Percentiles rank a stretch among this genome's conserved stretches.
phyloP scores from a whole-genome alignment of 805 yeast species.

The Kuraishia cidri region DNA sequence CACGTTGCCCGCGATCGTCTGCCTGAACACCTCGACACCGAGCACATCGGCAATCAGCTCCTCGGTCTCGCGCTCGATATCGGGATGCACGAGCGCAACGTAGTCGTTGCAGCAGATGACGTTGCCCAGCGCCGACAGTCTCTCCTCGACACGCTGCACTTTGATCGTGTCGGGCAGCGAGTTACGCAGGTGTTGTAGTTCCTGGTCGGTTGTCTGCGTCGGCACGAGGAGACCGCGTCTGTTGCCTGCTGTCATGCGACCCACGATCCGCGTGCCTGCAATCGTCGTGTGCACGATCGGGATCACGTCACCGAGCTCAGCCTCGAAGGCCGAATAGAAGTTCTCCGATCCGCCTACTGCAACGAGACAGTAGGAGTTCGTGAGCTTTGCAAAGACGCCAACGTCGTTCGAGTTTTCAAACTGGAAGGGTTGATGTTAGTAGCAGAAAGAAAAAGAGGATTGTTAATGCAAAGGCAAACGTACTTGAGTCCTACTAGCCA shows the following conservation, averaged over 20 bases:
- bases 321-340: conserved; percentile 90
- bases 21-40: conserved; percentile 98
- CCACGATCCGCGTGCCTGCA: conserved; percentile 96
- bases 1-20: conserved; percentile 97
- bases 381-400: conserved; percentile 90
- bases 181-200: conserved; percentile 93
- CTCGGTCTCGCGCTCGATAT: conserved; percentile 98
- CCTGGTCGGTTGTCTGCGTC: conserved; percentile 97
- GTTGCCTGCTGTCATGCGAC: conserved; percentile 98
- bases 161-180: conserved; percentile 91
- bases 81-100: conserved; percentile 98
- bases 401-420: conserved; percentile 85
- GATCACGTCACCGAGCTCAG: conserved; percentile 91
- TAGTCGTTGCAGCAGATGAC: conserved; percentile 98
- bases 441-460: conserved; percentile 4
- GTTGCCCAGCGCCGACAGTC: conserved; percentile 93
- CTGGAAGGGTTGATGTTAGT: too few relatives aligned
- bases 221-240: conserved; percentile 97
- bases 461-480: conserved; percentile 5
- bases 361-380: conserved; percentile 93
- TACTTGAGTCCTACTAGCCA: conserved; percentile 64
- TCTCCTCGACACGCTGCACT: conserved; percentile 96
- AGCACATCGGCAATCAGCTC: conserved; percentile 95
- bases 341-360: conserved; percentile 92
- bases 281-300: conserved; percentile 97